phyloP scores from a whole-genome alignment of 768 basidiomycete species.

The Clathrus columnatus region DNA sequence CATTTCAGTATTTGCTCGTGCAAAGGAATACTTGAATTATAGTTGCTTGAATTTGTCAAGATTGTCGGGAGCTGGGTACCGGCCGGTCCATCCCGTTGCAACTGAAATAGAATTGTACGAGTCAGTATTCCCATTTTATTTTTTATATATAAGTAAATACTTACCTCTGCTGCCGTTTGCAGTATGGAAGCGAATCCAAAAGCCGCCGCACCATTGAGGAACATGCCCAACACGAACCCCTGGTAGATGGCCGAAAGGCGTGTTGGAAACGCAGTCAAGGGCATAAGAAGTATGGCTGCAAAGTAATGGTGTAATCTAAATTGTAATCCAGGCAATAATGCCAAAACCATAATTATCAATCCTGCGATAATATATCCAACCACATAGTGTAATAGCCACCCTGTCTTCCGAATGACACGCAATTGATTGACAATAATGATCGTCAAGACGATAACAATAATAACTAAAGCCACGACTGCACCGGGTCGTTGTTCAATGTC shows the following conservation, averaged over 20 bases:
- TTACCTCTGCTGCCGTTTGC: constrained; percentile 62
- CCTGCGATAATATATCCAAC: constrained; percentile 67
- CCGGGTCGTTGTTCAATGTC: constrained; percentile 61
- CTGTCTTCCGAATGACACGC: constrained; percentile 76
- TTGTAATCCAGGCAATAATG: constrained; percentile 57
- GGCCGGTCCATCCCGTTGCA: constrained; percentile 60
- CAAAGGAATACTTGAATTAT: constrained; percentile 45
- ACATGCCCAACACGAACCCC: constrained; percentile 74
- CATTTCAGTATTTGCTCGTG: constrained; percentile 49
- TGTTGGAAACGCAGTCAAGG: constrained; percentile 75
- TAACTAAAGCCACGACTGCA: constrained; percentile 56
- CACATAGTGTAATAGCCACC: constrained; percentile 71
- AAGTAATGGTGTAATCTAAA: constrained; percentile 81
- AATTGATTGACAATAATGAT: constrained; percentile 63
- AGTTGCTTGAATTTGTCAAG: constrained; percentile 66
- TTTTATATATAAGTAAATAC: too few species aligned
- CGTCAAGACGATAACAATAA: constrained; percentile 55
- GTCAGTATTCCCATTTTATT: too few species aligned
- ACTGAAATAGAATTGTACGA: too few species aligned
- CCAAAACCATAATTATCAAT: constrained; percentile 54
- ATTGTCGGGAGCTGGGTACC: constrained; percentile 66
- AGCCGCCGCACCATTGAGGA: constrained; percentile 68
- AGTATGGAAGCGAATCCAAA: constrained; percentile 77
- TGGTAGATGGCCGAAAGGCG: constrained; percentile 72
- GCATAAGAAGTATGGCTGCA: constrained; percentile 62